Percentiles rank a stretch among this genome's conserved stretches.
phyloP scores from a whole-genome alignment of 306 rosid species.

The Vigna trinervia region DNA sequence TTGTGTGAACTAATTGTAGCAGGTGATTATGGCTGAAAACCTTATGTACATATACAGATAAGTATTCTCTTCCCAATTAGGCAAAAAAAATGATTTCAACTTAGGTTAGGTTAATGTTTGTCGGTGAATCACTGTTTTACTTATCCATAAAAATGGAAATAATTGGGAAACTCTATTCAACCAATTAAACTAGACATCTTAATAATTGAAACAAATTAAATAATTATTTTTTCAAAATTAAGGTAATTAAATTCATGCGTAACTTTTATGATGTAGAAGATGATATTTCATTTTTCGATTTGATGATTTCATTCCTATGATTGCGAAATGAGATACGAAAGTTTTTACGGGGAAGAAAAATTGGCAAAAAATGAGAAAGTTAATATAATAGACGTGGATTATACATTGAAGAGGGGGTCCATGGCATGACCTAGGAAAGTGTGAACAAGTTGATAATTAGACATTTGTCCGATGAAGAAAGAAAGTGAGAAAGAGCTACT shows the following conservation, averaged over 20 bases:
- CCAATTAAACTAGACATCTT: too few relatives aligned
- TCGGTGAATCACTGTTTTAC: too few relatives aligned
- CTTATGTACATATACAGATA: too few relatives aligned
- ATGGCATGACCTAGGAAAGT: constrained; percentile 32
- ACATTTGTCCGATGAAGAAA: constrained; percentile 56
- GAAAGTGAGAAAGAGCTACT: constrained; percentile 5
- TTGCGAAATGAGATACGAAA: too few relatives aligned
- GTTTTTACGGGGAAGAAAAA: not conserved
- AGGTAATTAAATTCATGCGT: not conserved
- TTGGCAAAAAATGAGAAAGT: not conserved
- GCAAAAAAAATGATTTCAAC: too few relatives aligned
- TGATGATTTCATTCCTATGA: not conserved
- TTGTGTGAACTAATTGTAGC: too few relatives aligned
- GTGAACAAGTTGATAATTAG: constrained; percentile 51
- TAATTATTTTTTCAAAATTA: not conserved
- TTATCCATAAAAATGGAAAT: too few relatives aligned
- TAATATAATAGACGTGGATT: not conserved
- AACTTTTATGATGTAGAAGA: not conserved
- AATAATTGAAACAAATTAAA: not conserved
- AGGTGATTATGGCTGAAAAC: too few relatives aligned
- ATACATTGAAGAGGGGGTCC: constrained; percentile 19
- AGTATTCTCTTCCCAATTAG: too few relatives aligned
- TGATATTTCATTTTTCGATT: too few relatives aligned
- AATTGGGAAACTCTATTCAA: too few relatives aligned
- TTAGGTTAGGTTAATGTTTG: too few relatives aligned